Base-by-base conservation (phyloP, 2,329 filamentous ascomycete species). In the Beauveria rudraprayagi region DNA sequence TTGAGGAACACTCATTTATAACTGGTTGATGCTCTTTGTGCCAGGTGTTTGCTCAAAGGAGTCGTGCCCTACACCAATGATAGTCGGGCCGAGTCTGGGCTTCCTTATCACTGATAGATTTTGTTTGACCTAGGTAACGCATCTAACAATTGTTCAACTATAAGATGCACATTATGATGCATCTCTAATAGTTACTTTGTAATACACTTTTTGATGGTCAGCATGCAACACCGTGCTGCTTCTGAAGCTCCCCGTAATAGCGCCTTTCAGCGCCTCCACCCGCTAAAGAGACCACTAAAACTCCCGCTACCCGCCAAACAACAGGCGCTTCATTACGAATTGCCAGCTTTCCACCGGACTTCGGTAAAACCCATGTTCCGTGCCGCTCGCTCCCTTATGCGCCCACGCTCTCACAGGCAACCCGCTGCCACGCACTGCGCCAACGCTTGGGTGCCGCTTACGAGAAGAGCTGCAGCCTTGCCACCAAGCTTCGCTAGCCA, bases 381-480 rank as follows among this genome's bases (percentile, higher is more conserved):
- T 11, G 9, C 14, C 26, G 2, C 30, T 54, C 26, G 2, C 30
- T 54, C 43, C 26, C 26, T 46, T 26, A 24, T n/a, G 34, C 60
- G 48, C 60, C 41, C 30, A 37, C 56, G 40, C 57, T 43, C 53
- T 34, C 44, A 56, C 34, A 60, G 60, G 57, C 61, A 56, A 56
- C 47, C 54, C 41, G 55, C 54, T 50, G 56, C 60, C 54, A 60
- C 60, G 60, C 60, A 60, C 46, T 52, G 46, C 50, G 55, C 48
- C 37, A 55, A 54, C 57, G 37, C 26, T n/a, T 34, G 34, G 16
- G 47, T 34, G 40, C 51, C 55, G 66, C 66, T 68, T 67, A 67
- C 67, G 67, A 67, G 67, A 66, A 30, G 56, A 60, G 65, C 61
- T 63, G 66, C 57, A 66, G 66, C 66, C 66, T 69, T 64, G 67